Base-by-base conservation (phyloP, 2,329 filamentous ascomycete species). In the Westerdykella ornata region DNA sequence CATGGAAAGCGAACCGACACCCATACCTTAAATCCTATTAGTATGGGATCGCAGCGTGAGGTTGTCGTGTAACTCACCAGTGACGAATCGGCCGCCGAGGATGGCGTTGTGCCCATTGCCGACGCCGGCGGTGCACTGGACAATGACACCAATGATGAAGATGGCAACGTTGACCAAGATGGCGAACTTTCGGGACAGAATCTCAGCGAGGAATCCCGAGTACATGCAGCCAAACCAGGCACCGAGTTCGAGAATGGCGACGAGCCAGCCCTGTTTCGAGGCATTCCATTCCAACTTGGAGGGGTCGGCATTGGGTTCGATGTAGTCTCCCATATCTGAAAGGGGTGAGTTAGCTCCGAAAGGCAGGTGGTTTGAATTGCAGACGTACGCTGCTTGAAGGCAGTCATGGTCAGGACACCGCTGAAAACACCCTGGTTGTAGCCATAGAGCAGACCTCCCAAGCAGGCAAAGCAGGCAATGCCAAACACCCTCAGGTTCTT, bases 391-490 rank as follows among this genome's bases (percentile, higher is more conserved):
- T 59, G 45, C 31, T 66, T 64, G 46, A 74, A 75, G 1, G 68
- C 66, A 4, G 59, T 54, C 72, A 75, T 75, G 16, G 68, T 71
- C 41, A 78, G 53, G 16, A 88, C 77, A 17, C 84, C 83, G n/a
- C 78, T 78, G 66, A 86, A 85, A 66, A 86, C 82, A 51, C 84
- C 84, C 43, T 86, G 81, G 57, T 88, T 86, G 66, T 86, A 88
- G 15, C 84, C 82, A 59, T 85, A 80, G 19, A 76, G 66, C 15
- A 76, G 58, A 39, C 74, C 74, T 52, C 73, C 73, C 22, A 77
- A 59, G 45, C 69, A 74, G 5, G 71, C 70, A 44, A 78, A 78
- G 39, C 73, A 68, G 8, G 74, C 73, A 52, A 78, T 77, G 8
- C 70, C 68, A 43, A 75, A 75, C 17, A 77, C 75, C 47, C 72